phyloP scores from a whole-genome alignment of 805 yeast genomes.

The Saturnispora gosingensis region DNA sequence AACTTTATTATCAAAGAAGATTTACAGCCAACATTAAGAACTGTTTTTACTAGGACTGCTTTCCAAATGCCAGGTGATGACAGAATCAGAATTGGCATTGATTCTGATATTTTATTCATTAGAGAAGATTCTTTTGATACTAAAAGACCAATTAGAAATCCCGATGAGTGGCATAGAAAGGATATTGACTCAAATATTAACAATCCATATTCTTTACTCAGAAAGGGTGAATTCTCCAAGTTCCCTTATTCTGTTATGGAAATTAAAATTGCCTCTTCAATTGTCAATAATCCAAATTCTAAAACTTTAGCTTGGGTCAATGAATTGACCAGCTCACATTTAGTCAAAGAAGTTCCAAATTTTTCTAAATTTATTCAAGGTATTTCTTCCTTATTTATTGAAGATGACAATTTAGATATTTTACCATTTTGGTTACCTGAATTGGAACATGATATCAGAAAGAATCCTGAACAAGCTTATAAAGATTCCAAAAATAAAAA shows the following conservation, averaged over 20 bases:
- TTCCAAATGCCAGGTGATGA: slow-evolving; percentile 98
- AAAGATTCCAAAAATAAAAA: slow-evolving; percentile 52
- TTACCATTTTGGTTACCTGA: slow-evolving; percentile 95
- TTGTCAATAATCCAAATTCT: slow-evolving; percentile 41
- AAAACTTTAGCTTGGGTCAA: slow-evolving; percentile 62
- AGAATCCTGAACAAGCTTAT: slow-evolving; percentile 71
- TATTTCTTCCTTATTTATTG: slow-evolving; percentile 76
- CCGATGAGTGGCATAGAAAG: slow-evolving; percentile 81
- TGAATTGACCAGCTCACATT: slow-evolving; percentile 72
- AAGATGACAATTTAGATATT: slow-evolving; percentile 81
- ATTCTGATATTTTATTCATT: slow-evolving; percentile 76
- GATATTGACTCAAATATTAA: slow-evolving; percentile 76
- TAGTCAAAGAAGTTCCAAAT: slow-evolving; percentile 89
- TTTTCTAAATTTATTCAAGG: slow-evolving; percentile 93
- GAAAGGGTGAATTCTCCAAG: slow-evolving; percentile 77
- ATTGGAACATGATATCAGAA: slow-evolving; percentile 66
- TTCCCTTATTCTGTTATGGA: slow-evolving; percentile 89
- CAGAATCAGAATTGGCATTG: slow-evolving; percentile 81
- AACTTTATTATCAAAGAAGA: slow-evolving; percentile 52
- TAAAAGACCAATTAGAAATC: slow-evolving; percentile 83
- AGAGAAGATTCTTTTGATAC: slow-evolving; percentile 86
- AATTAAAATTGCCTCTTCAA: slow-evolving; percentile 44
- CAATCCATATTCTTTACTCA: slow-evolving; percentile 60
- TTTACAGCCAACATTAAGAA: slow-evolving; percentile 78
- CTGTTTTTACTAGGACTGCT: slow-evolving; percentile 85